phyloP scores from a whole-genome alignment of 1,139 yeast genomes.

The Pneumocystis murina region DNA sequence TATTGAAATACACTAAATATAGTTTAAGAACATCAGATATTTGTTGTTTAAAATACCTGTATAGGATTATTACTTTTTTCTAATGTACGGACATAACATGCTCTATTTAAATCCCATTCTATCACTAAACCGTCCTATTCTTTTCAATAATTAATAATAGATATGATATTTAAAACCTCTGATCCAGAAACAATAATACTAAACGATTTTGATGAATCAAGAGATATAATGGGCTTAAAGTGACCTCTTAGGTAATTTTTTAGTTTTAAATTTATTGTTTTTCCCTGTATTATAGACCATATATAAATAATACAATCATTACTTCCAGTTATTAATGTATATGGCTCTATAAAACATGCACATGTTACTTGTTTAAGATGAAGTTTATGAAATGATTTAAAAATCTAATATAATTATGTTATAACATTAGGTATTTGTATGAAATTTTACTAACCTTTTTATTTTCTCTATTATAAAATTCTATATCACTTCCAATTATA shows the following conservation, averaged over 20 bases:
- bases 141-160: background rate
- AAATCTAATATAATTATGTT: constrained; percentile 3
- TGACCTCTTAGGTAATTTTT: constrained; percentile 17
- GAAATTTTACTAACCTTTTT: background rate
- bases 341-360: constrained; percentile 14
- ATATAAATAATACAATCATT: constrained; percentile 16
- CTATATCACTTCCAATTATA: background rate
- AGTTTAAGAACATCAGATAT: background rate
- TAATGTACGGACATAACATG: constrained; percentile 15
- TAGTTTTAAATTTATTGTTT: constrained; percentile 11
- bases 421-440: background rate
- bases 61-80: constrained; percentile 1
- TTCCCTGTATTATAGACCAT: constrained; percentile 14
- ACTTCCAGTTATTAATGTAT: constrained; percentile 17
- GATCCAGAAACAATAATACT: constrained; percentile 18
- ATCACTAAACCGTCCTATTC: constrained; percentile 14
- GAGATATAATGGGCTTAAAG: constrained; percentile 13
- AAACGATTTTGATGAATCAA: constrained; percentile 17
- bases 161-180: constrained; percentile 2
- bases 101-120: constrained; percentile 18
- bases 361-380: constrained; percentile 15
- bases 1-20: constrained; percentile 10
- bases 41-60: background rate
- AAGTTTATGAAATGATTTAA: constrained; percentile 16
- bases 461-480: background rate